Conservation (phyloP, 139 green algal genomes). For the Yamagishiella unicocca region DNA sequence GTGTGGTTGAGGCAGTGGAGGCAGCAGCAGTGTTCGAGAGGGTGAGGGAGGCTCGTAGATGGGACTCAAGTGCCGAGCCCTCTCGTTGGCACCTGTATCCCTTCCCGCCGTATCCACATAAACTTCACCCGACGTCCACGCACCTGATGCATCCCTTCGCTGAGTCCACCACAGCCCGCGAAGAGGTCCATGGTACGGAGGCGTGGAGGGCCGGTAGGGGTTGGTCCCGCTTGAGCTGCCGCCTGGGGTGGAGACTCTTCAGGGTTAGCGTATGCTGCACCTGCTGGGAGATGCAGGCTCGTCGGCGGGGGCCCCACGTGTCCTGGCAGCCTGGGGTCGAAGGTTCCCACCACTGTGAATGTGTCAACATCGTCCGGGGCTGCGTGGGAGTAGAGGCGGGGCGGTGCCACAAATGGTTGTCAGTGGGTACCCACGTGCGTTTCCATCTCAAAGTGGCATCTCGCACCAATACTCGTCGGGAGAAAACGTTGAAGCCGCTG, state of each 20-base stretch:
- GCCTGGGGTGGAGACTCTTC: constrained; percentile 46
- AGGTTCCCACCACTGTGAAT: constrained; percentile 65
- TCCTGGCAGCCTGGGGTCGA: constrained; percentile 60
- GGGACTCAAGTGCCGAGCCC: too few species aligned
- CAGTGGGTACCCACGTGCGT: too few species aligned
- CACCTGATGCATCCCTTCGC: constrained; percentile 94
- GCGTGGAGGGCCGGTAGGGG: constrained; percentile 2
- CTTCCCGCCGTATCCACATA: too few species aligned
- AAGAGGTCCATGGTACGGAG: constrained; percentile 96
- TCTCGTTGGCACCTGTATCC: too few species aligned
- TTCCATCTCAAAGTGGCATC: too few species aligned
- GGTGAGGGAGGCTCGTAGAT: too few species aligned
- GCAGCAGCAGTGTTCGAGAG: too few species aligned
- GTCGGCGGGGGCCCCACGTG: constrained; percentile 48
- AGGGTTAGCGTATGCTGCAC: too few species aligned
- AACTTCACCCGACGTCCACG: background rate
- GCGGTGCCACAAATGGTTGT: too few species aligned
- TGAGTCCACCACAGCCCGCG: constrained; percentile 94
- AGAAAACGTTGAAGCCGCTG: too few species aligned
- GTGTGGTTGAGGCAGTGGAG: too few species aligned
- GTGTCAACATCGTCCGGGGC: constrained; percentile 19
- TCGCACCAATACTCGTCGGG: too few species aligned
- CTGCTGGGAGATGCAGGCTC: constrained; percentile 35
- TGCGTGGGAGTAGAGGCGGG: background rate
- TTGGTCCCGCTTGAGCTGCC: constrained; percentile 6